A percentile compares a stretch with the other conserved stretches of the same genome.
phyloP scores from a whole-genome alignment of 176 grass and related monocot species.

The Carex cristatella region DNA sequence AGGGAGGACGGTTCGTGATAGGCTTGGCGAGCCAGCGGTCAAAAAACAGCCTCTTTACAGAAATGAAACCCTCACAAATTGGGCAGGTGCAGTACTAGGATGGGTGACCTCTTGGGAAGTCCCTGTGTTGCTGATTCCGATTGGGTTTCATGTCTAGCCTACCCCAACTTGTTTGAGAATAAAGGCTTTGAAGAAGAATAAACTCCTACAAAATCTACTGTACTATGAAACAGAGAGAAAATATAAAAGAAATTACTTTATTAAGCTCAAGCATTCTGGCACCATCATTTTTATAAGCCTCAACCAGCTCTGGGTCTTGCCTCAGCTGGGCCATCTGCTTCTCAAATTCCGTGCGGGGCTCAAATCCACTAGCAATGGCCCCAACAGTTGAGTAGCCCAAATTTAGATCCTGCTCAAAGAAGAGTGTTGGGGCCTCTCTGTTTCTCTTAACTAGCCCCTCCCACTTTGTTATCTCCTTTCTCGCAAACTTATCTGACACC shows the following conservation, averaged over 20 bases:
- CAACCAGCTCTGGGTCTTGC: conserved; percentile 39
- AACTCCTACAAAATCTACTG: neutral
- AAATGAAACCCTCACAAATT: too few species aligned
- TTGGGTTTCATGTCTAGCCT: too few species aligned
- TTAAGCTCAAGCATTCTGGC: conserved; percentile 89
- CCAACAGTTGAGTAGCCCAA: conserved; percentile 56
- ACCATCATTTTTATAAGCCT: conserved; percentile 82
- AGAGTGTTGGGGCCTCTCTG: conserved; percentile 62
- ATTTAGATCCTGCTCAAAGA: conserved; percentile 71
- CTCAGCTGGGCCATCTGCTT: conserved; percentile 59
- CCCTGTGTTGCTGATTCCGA: too few species aligned
- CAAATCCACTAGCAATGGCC: conserved; percentile 75
- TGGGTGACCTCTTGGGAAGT: too few species aligned
- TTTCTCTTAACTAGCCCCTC: conserved; percentile 54
- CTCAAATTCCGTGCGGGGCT: conserved; percentile 70
- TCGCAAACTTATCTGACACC: conserved; percentile 30
- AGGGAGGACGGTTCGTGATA: too few species aligned
- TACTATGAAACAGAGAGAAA: neutral
- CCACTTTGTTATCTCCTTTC: conserved; percentile 60
- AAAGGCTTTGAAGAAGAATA: neutral
- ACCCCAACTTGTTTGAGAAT: too few species aligned
- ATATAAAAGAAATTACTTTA: conserved; percentile 42
- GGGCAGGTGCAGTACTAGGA: too few species aligned
- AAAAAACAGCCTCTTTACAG: too few species aligned
- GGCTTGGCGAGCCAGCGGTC: too few species aligned